Conservation (phyloP, 306 rosid species). For the Glycyrrhiza uralensis region DNA sequence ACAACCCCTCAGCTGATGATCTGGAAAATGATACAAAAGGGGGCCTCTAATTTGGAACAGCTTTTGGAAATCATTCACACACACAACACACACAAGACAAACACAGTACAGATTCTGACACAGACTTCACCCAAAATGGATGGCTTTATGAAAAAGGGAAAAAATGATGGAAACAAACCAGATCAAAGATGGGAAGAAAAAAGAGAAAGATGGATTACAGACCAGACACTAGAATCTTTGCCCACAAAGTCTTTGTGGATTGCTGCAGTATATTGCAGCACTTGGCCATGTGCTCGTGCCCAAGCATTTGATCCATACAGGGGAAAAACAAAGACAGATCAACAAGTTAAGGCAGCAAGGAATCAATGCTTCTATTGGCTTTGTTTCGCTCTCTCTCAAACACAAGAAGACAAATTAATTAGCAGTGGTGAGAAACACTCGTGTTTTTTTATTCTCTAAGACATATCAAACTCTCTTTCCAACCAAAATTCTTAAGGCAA, state of each 20-base stretch:
- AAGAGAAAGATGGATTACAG: background rate
- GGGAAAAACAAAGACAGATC: conserved; percentile 27
- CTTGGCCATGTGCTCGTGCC: conserved; percentile 4
- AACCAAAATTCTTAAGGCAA: background rate
- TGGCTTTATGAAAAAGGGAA: conserved; percentile 10
- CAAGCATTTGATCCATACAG: background rate
- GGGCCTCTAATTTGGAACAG: background rate
- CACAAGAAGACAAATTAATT: background rate
- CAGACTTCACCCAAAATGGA: background rate
- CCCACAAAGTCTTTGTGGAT: background rate
- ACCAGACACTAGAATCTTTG: conserved; percentile 10
- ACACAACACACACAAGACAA: background rate
- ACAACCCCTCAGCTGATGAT: background rate
- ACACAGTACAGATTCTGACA: conserved; percentile 5
- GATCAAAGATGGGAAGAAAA: background rate
- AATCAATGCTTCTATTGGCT: conserved; percentile 12
- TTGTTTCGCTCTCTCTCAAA: background rate
- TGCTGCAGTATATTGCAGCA: too few relatives aligned
- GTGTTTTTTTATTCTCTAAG: background rate
- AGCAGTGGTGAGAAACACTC: background rate
- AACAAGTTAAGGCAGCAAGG: background rate
- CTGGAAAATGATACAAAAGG: background rate
- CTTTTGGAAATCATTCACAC: background rate
- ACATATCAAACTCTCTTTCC: background rate
- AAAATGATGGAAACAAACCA: background rate